Evolutionary conservation across 768 basidiomycete species (phyloP), one percentile per base, ranked within the genome.

Genomic region (Candolleomyces aberdarensis): DNA sequence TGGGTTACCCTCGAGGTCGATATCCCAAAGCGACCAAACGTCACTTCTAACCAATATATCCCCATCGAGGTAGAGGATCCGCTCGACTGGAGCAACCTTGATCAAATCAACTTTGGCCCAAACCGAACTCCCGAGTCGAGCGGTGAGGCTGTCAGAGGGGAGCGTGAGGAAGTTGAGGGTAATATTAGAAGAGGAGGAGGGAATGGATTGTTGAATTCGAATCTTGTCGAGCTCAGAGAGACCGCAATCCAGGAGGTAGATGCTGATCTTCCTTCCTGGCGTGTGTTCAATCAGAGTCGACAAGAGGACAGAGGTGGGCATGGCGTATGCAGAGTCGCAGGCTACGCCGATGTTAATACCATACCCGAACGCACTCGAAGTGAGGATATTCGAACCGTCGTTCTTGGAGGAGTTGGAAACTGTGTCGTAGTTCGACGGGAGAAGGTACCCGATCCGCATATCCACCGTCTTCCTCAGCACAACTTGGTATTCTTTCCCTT

Each of bases 31-130:
- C 13, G 64, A 67, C 39, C 63, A 66, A 56, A 85, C 44, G 62
- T 76, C 76, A 10, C 58, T 65, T 17, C 79, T 76, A 11, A 84
- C 76, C 0, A 85, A 69, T 14, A 78, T 70, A 64, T 86, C 85
- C 8, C 80, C 79, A 46, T 86, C 84, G 15, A 85, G 72, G 63
- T 84, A 85, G 5, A 84, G 69, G 10, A 77, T 76, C 0, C 80
- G 73, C 64, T 85, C 81, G 20, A 80, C 75, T 0, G 84, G 85
- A 29, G 85, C 63, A n/a, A 72, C 57, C 1, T 61, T 65, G 36
- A 80, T 67, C 70, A 83, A 71, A 57, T 83, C 82, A 26, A 85
- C 57, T 67, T 84, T 85, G 7, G 79, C 81, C 83, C 83, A 85
- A 0, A 70, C 66, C 1, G 72, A 43, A 22, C 51, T 36, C 8